Conservation (phyloP, 139 green algal genomes). For the Chlorella sp. region DNA sequence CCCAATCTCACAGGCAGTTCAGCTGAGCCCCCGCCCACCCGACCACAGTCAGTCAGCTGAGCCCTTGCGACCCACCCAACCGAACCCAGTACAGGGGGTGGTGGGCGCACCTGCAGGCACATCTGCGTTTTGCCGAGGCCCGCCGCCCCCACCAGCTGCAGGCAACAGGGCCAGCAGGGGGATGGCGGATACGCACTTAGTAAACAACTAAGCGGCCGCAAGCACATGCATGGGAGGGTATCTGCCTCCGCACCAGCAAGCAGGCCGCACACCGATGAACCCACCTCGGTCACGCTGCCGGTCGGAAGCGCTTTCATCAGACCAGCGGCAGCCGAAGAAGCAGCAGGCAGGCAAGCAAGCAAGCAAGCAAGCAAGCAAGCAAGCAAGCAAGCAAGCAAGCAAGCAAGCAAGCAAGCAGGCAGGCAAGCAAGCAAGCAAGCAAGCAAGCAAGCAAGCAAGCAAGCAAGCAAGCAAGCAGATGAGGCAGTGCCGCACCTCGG, state of each 20-base stretch:
- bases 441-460: not conserved
- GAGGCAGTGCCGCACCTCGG: conserved; percentile 36
- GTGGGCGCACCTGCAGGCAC: conserved; percentile 15
- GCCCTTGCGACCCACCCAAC: too few species aligned
- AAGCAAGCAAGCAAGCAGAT: not conserved
- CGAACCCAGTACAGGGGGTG: not conserved
- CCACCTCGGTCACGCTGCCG: not conserved
- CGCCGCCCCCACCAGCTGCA: conserved; percentile 62
- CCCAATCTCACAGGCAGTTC: too few species aligned
- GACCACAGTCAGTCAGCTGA: too few species aligned
- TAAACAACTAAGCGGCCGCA: not conserved
- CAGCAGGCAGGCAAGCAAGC: not conserved
- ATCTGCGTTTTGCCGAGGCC: conserved; percentile 74
- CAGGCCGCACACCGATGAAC: not conserved
- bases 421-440: not conserved
- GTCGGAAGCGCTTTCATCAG: not conserved
- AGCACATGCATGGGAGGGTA: not conserved
- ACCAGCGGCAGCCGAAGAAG: not conserved
- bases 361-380: not conserved
- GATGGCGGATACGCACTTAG: not conserved
- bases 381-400: not conserved
- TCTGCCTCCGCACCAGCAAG: not conserved
- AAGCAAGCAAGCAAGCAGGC: not conserved
- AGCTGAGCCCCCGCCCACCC: too few species aligned
- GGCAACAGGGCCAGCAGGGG: too few species aligned